These are phyloP conservation scores for Cystobasidium onofrii DNA, from an alignment of 768 basidiomycete species.

Conservation along the genomic window DNA sequence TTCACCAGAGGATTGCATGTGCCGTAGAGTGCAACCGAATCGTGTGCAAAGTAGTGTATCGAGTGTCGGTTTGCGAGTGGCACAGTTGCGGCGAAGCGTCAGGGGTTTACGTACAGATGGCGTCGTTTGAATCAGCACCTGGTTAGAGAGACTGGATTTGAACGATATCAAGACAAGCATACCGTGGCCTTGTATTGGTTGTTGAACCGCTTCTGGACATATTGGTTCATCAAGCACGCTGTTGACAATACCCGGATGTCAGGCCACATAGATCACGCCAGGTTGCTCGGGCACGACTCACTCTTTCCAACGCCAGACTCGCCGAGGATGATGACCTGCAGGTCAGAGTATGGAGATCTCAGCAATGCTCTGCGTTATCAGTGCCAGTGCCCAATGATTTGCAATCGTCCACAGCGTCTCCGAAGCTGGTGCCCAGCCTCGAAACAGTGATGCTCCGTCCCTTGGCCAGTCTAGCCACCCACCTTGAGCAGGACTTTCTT, in stretches of 20 bases:
- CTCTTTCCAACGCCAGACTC: slow-evolving; percentile 50
- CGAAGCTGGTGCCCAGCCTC: no score
- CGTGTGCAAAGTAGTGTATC: slow-evolving; percentile 99
- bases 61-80: slow-evolving; percentile 79
- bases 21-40: slow-evolving; percentile 51
- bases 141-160: no score
- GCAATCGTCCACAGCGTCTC: no score
- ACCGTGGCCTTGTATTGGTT: slow-evolving; percentile 98
- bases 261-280: no score
- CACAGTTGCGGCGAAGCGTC: background rate
- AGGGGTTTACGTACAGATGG: no score
- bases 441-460: slow-evolving; percentile 24
- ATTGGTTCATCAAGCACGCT: slow-evolving; percentile 99
- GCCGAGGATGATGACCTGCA: slow-evolving; percentile 93
- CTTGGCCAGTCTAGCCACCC: slow-evolving; percentile 31
- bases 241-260: no score
- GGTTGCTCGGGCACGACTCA: background rate
- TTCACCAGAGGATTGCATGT: background rate
- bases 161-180: slow-evolving; percentile 42
- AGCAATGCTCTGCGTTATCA: background rate
- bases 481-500: slow-evolving; percentile 52
- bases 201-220: slow-evolving; percentile 98
- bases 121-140: background rate
- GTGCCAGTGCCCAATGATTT: slow-evolving; percentile 27
- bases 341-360: background rate